A percentile compares a stretch with the other conserved stretches of the same genome.
Evolutionary conservation across 2,329 filamentous ascomycete species (phyloP).

Genomic region (Pseudogymnoascus sp.): DNA sequence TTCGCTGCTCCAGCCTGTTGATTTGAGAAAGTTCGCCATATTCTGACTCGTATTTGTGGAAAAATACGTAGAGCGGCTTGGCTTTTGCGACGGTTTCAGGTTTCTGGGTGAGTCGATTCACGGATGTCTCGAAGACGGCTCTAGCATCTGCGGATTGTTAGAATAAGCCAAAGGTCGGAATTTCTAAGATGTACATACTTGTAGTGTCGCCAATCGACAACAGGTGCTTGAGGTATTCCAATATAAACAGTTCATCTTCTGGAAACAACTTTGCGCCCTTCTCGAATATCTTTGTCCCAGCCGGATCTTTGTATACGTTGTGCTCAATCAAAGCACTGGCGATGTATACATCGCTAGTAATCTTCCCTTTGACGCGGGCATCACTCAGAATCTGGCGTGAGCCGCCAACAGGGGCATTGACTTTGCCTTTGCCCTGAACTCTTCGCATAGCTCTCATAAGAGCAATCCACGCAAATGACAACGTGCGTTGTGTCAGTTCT

Average conservation of each 20-base stretch:
- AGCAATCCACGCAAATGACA: conserved; percentile 92
- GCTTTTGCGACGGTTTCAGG: conserved; percentile 65
- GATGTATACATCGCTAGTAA: conserved; percentile 92
- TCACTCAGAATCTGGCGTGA: conserved; percentile 84
- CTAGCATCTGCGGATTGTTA: conserved; percentile 60
- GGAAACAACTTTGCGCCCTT: conserved; percentile 88
- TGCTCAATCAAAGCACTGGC: conserved; percentile 89
- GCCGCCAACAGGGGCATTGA: conserved; percentile 39
- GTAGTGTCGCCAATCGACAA: conserved; percentile 88
- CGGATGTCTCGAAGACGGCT: conserved; percentile 91
- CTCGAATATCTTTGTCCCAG: conserved; percentile 92
- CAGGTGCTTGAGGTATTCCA: conserved; percentile 93
- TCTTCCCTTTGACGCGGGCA: conserved; percentile 73
- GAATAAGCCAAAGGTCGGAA: neutral
- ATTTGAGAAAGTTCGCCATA: conserved; percentile 91
- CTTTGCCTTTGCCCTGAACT: conserved; percentile 72
- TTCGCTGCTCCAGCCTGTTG: conserved; percentile 80
- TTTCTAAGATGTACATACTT: conserved; percentile 49
- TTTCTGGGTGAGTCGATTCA: conserved; percentile 71
- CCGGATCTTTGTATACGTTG: conserved; percentile 88
- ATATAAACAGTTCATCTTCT: conserved; percentile 83
- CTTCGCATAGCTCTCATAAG: conserved; percentile 89
- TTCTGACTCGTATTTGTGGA: conserved; percentile 90
- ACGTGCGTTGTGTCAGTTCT: conserved; percentile 68
- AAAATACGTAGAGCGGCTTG: conserved; percentile 79